phyloP scores from a whole-genome alignment of 371 early-diverging fungal genomes.

The Zychaea mexicana region DNA sequence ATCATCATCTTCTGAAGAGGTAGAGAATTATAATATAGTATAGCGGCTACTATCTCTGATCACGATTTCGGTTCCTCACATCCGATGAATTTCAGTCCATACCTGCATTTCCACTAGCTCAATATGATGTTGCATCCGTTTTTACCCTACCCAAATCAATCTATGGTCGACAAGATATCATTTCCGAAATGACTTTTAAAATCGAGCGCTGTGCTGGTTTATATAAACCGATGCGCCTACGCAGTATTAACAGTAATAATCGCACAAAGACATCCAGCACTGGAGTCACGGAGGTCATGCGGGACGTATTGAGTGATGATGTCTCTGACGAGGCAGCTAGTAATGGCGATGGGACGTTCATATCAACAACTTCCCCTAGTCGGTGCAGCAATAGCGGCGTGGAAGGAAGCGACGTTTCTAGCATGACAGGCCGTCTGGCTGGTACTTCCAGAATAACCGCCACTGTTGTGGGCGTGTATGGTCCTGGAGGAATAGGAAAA shows the following conservation, averaged over 20 bases:
- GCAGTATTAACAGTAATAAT: background rate
- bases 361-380: constrained; percentile 33
- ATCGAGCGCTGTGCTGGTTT: constrained; percentile 35
- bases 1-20: constrained; percentile 15
- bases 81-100: constrained; percentile 21
- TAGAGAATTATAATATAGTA: background rate
- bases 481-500: constrained; percentile 47
- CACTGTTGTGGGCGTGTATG: constrained; percentile 32
- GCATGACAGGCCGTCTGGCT: constrained; percentile 12
- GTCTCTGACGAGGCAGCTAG: constrained; percentile 2
- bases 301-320: constrained; percentile 16
- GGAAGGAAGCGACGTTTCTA: constrained; percentile 35
- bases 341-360: background rate
- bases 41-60: background rate
- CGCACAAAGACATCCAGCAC: constrained; percentile 8
- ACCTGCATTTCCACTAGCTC: constrained; percentile 37
- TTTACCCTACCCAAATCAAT: constrained; percentile 42
- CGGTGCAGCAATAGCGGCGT: constrained; percentile 26
- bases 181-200: constrained; percentile 34
- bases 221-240: constrained; percentile 19
- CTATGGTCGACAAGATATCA: constrained; percentile 39
- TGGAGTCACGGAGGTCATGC: background rate
- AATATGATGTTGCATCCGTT: constrained; percentile 44
- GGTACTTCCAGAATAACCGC: constrained; percentile 22
- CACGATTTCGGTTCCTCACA: too few species aligned